Percentiles rank a stretch among this genome's conserved stretches.
Evolutionary conservation across 805 yeast species (phyloP).

Genomic region (Suhomyces pyralidae): DNA sequence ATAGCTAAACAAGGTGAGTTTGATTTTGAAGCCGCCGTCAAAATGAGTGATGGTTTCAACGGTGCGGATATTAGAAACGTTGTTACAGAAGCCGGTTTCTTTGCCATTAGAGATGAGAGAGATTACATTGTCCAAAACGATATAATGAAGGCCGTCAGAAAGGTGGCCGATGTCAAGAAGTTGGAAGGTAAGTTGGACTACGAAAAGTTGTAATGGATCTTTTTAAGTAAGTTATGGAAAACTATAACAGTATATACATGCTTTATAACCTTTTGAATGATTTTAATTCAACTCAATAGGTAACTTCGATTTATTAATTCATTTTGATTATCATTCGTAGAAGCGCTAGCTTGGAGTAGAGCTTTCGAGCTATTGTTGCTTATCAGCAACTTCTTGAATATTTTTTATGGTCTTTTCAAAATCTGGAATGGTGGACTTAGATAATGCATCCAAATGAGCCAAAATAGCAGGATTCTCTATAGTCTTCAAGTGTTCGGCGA

Average conservation of each 20-base stretch:
- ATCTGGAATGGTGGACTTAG: conserved; percentile 27
- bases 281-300: not conserved
- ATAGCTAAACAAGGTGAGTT: conserved; percentile 92
- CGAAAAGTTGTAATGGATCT: conserved; percentile 68
- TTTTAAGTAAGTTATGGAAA: not conserved
- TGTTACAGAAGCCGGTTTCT: conserved; percentile 97
- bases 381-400: conserved; percentile 10
- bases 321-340: not conserved
- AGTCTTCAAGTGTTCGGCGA: conserved; percentile 38
- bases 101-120: conserved; percentile 96
- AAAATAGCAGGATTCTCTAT: conserved; percentile 35
- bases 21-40: conserved; percentile 94
- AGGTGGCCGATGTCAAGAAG: conserved; percentile 95
- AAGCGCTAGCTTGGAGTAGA: too few species aligned
- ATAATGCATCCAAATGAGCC: conserved; percentile 40
- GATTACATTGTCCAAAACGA: conserved; percentile 92
- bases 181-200: conserved; percentile 94
- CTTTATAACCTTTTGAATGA: not conserved
- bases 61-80: conserved; percentile 98
- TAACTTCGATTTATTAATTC: not conserved
- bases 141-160: conserved; percentile 95
- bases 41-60: conserved; percentile 98
- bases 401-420: conserved; percentile 26
- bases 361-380: not conserved
- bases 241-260: conserved; percentile 1